Evolutionary conservation across 2,329 filamentous ascomycete genomes (phyloP), one percentile per base, ranked within the genome.

Genomic region (Trichoderma atrobrunneum): DNA sequence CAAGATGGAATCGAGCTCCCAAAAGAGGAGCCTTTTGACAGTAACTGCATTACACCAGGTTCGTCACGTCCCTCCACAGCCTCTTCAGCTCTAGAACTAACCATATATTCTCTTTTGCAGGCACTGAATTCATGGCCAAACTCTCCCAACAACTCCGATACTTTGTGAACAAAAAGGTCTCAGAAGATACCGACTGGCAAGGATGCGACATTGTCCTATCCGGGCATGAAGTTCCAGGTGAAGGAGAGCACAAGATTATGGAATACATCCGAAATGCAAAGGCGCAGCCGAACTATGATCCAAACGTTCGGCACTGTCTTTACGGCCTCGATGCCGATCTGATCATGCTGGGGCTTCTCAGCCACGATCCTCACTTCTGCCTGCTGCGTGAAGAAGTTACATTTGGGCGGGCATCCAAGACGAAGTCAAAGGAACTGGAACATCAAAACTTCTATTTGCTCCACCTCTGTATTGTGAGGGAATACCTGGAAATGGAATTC

Each of bases 191-290:
- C 62, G 96, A 99, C 78, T 99, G 96, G 96, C 96, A 99, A 84
- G 93, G 93, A 73, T 96, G 97, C 75, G 95, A 98, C 80, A 91
- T 99, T 77, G 94, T 99, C 68, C 88, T 99, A 72, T 99, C 96
- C 7, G 96, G 97, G 70, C 97, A 99, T 80, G 97, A 99, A 82
- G 95, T 98, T 30, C 96, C 96, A 7, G 96, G 96, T 77, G 97
- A 99, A 84, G 96, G 96, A 78, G 96, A 99, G 83, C 96, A 99
- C 86, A 99, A 99, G 85, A 97, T 99, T 83, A 99, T 99, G 96
- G 97, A 99, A 83, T 99, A 99, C 82, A 99, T 99, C 82, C 93
- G 96, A 77, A 93, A 97, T 82, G 93, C 96, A 74, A 98, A 98
- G 86, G 94, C 95, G 63, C 96, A 99, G 82, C 93, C 93, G 2